phyloP scores from a whole-genome alignment of 2,329 filamentous ascomycete species.

The Curvularia sp. region DNA sequence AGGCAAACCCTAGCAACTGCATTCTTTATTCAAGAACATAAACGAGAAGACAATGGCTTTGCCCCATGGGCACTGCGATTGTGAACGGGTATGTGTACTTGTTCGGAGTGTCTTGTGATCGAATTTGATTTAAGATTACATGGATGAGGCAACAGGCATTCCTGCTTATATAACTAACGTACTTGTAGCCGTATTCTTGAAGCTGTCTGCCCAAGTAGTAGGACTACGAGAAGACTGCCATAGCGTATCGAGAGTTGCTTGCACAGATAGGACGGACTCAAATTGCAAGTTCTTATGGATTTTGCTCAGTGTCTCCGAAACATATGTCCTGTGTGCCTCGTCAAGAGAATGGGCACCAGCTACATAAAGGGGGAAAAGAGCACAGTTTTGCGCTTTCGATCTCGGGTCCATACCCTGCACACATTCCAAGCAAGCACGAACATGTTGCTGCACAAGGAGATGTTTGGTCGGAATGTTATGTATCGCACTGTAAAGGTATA shows the following conservation, averaged over 20 bases:
- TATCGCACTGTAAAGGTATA: constrained; percentile 28
- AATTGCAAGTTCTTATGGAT: constrained; percentile 23
- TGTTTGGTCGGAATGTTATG: constrained; percentile 17
- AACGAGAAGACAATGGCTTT: not conserved
- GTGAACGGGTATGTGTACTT: not conserved
- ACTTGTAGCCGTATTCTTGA: constrained; percentile 9
- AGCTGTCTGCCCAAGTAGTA: constrained; percentile 15
- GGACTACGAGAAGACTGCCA: constrained; percentile 11
- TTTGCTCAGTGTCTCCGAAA: constrained; percentile 13
- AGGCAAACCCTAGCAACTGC: not conserved
- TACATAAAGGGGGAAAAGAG: constrained; percentile 26
- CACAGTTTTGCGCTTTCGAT: constrained; percentile 21
- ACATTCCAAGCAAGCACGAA: constrained; percentile 23
- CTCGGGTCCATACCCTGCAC: constrained; percentile 20
- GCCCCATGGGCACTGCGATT: not conserved
- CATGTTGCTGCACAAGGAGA: constrained; percentile 24
- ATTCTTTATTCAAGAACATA: not conserved
- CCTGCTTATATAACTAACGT: constrained; percentile 9
- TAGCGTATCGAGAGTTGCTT: constrained; percentile 12
- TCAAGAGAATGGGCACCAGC: constrained; percentile 21
- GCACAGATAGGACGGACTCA: constrained; percentile 20
- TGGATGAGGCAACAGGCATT: too few species aligned
- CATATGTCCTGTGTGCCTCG: constrained; percentile 8
- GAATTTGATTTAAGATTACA: not conserved
- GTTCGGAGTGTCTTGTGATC: not conserved